Evolutionary conservation across 306 rosid genomes (phyloP), one percentile per base, ranked within the genome.

Genomic region (Phaseolus lunatus): DNA sequence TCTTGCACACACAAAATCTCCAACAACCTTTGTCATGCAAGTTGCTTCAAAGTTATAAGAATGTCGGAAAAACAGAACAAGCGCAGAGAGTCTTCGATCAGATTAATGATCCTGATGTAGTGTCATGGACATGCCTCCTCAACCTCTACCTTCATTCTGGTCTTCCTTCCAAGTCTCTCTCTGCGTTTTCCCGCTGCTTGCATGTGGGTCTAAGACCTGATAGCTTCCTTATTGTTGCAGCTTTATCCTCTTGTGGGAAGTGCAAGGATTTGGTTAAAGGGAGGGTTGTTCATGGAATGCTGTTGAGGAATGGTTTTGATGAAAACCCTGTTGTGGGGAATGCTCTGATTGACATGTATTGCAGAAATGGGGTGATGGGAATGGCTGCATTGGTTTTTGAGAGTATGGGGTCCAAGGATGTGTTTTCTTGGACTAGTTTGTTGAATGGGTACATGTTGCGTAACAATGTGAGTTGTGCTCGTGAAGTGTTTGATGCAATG

Each of bases 281-380:
- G 62, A 73, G 33, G 70, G 65, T 61, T 24, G 64, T 80, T 67
- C 80, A 80, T 66, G 80, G 76, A 61, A 67, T 80, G 19, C 35
- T 74, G 43, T 74, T 73, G 23, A 80, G 70, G 74, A 72, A 80
- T 31, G 56, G 37, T 15, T 80, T 80, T 5, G 63, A 43, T 33
- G 41, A 29, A 43, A 80, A 73, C 31, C 39, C 76, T 3, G 45
- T 74, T 67, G 76, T 75, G 72, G 59, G 73, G 4, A 75, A 81
- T 68, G 57, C 77, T 14, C 77, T 75, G 81, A 68, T 75, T 68
- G 81, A 81, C 65, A 68, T 75, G 81, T 59, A 68, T 4, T 81
- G 72, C 33, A 23, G 50, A 68, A 81, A 75, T 68, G 67, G 77
- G 39, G 11, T 48, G 16, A 68, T 75, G 72, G 72, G 73, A 26